A percentile compares a stretch with the other conserved stretches of the same genome.
Evolutionary conservation across 176 grass and related monocot genomes (phyloP).

Genomic region (Musa beccarii): DNA sequence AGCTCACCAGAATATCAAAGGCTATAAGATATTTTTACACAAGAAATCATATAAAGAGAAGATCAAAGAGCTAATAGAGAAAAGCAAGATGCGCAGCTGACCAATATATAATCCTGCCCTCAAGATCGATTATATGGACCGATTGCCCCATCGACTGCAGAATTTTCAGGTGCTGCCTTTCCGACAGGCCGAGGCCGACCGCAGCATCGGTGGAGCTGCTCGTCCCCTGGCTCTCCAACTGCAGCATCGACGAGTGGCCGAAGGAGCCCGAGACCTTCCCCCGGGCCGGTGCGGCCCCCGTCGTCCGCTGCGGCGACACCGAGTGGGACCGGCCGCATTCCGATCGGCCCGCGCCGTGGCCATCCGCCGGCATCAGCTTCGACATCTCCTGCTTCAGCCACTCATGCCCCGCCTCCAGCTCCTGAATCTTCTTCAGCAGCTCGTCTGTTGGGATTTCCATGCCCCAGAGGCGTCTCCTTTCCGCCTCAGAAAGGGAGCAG

Average conservation of each 20-base stretch:
- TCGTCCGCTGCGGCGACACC: constrained; percentile 46
- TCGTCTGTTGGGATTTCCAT: constrained; percentile 58
- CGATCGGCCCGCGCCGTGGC: constrained; percentile 1
- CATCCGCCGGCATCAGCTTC: constrained; percentile 31
- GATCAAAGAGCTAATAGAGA: constrained; percentile 9
- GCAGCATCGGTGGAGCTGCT: background rate
- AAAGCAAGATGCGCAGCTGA: constrained; percentile 26
- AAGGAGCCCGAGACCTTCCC: constrained; percentile 44
- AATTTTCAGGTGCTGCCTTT: constrained; percentile 60
- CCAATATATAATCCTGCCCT: constrained; percentile 91
- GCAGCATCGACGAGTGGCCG: constrained; percentile 38
- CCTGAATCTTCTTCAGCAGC: constrained; percentile 76
- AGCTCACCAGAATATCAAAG: no score
- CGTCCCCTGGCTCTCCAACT: constrained; percentile 35
- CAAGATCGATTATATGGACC: constrained; percentile 78
- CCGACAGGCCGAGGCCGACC: constrained; percentile 35
- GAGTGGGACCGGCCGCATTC: constrained; percentile 58
- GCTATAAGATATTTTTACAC: background rate
- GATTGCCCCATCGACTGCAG: constrained; percentile 79
- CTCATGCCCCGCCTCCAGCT: constrained; percentile 63
- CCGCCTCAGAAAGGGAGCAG: background rate
- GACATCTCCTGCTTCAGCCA: constrained; percentile 81
- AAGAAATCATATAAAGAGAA: no score
- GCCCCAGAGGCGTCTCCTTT: constrained; percentile 26
- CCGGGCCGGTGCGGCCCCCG: background rate